Conservation (phyloP, 2,329 filamentous ascomycete species). For the Paraconiothyrium sp. region DNA sequence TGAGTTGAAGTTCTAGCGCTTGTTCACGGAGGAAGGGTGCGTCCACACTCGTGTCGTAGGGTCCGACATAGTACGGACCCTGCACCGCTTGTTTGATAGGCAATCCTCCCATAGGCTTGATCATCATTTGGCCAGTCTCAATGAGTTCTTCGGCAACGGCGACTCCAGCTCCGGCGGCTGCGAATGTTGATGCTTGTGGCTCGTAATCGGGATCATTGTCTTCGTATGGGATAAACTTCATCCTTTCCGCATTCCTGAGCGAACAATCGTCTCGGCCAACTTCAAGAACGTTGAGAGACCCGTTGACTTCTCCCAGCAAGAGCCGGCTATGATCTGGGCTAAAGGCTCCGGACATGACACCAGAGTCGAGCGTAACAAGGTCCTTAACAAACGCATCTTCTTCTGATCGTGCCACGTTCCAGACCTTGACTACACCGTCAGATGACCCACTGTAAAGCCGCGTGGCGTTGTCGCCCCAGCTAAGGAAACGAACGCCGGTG, state of each 20-base stretch:
- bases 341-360: conserved; percentile 67
- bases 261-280: conserved; percentile 48
- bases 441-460: conserved; percentile 68
- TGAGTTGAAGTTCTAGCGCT: conserved; percentile 46
- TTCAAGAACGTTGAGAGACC: conserved; percentile 63
- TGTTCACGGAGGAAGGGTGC: conserved; percentile 37
- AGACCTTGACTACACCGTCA: conserved; percentile 68
- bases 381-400: conserved; percentile 64
- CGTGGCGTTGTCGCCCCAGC: conserved; percentile 64
- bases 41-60: conserved; percentile 42
- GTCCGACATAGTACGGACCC: conserved; percentile 54
- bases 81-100: conserved; percentile 58
- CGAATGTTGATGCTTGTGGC: not conserved
- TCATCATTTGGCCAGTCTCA: conserved; percentile 43
- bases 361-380: conserved; percentile 59
- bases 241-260: conserved; percentile 38
- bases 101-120: conserved; percentile 52
- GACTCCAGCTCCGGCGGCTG: conserved; percentile 35
- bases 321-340: conserved; percentile 65
- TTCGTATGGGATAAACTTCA: conserved; percentile 41
- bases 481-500: conserved; percentile 66
- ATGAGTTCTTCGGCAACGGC: conserved; percentile 41
- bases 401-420: conserved; percentile 64
- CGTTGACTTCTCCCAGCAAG: conserved; percentile 66
- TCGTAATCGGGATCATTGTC: not conserved